These are phyloP conservation scores for Senna siamea DNA, from an alignment of 306 rosid genomes.

Conservation along the genomic window DNA sequence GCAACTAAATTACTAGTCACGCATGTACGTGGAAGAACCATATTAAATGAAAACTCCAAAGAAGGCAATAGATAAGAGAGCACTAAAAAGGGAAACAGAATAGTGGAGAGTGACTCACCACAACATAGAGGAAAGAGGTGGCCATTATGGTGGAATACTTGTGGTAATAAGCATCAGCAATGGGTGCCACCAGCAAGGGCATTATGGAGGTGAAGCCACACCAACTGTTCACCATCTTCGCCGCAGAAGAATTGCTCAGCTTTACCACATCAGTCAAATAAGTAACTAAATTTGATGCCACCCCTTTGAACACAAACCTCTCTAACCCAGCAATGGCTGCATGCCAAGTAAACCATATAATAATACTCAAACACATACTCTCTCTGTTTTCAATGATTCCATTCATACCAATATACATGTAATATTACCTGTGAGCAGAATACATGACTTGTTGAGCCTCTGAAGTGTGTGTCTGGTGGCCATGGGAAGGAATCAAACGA, in stretches of 20 bases:
- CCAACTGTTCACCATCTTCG: constrained; percentile 85
- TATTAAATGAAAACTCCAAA: constrained; percentile 2
- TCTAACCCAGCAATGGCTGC: constrained; percentile 87
- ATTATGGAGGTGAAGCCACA: constrained; percentile 85
- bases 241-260: constrained; percentile 90
- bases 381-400: too few species aligned
- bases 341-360: too few species aligned
- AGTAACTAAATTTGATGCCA: constrained; percentile 79
- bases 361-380: too few species aligned
- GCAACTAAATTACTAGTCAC: constrained; percentile 21
- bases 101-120: constrained; percentile 59
- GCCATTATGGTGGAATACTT: constrained; percentile 71
- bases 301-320: constrained; percentile 94
- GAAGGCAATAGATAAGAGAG: neutral
- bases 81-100: neutral
- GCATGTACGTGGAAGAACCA: neutral
- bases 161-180: constrained; percentile 83
- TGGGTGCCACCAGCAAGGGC: constrained; percentile 84
- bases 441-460: constrained; percentile 66
- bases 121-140: constrained; percentile 71
- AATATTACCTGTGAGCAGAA: constrained; percentile 95
- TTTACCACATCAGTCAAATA: constrained; percentile 83
- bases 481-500: constrained; percentile 43
- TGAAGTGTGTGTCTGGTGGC: constrained; percentile 47
- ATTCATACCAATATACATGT: too few species aligned